Percentiles rank a stretch among this genome's conserved stretches.
These are phyloP conservation scores for Penicillium fimorum DNA, from an alignment of 495 filamentous ascomycete genomes.

Conservation along the genomic window DNA sequence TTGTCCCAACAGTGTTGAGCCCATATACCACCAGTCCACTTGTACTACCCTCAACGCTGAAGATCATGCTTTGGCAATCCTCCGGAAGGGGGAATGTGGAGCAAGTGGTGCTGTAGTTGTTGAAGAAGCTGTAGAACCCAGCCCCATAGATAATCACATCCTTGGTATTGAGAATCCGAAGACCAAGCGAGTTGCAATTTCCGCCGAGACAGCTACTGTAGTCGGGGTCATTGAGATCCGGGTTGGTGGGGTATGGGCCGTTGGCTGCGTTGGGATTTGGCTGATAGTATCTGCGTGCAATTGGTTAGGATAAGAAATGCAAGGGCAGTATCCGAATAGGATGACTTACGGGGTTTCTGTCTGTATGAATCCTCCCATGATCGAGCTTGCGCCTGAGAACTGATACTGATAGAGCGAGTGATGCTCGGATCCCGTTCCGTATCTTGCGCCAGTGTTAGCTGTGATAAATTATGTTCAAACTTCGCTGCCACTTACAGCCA, in stretches of 20 bases:
- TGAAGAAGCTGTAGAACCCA: conserved; percentile 77
- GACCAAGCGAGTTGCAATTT: conserved; percentile 64
- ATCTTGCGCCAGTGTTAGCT: conserved; percentile 27
- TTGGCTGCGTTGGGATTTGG: conserved; percentile 59
- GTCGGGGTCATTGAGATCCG: conserved; percentile 56
- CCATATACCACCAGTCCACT: conserved; percentile 42
- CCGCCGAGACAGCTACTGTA: conserved; percentile 50
- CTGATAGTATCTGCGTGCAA: conserved; percentile 52
- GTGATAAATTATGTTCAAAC: background rate
- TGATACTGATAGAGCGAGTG: conserved; percentile 81
- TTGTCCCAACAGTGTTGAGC: conserved; percentile 50
- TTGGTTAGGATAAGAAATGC: background rate
- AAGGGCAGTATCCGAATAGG: background rate
- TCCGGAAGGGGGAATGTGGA: conserved; percentile 46
- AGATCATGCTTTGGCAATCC: conserved; percentile 61
- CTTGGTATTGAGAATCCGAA: conserved; percentile 59
- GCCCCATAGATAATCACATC: conserved; percentile 66
- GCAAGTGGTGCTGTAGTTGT: conserved; percentile 51
- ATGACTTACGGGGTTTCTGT: conserved; percentile 67
- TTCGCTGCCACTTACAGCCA: conserved; percentile 52
- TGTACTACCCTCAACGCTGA: conserved; percentile 50
- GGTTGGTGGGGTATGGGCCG: conserved; percentile 51
- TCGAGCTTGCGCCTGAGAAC: conserved; percentile 62
- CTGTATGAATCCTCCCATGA: conserved; percentile 76
- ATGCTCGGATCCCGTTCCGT: conserved; percentile 76